Conservation (phyloP, 176 grass and related monocot genomes). For the Zea luxurians region DNA sequence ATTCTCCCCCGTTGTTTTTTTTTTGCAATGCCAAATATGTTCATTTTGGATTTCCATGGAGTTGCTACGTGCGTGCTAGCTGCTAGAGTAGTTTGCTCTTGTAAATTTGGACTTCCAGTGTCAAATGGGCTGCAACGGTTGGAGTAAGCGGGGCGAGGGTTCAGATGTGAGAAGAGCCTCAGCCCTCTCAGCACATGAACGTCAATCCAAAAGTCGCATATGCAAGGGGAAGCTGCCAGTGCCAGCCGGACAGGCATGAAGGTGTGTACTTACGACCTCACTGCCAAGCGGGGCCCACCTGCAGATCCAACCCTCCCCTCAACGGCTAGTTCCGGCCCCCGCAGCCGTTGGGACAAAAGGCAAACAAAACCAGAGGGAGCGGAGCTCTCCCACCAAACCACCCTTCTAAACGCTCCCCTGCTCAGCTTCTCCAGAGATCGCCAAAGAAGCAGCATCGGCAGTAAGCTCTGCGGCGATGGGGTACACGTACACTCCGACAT, state of each 20-base stretch:
- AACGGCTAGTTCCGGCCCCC: slow-evolving; percentile 51
- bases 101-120: not conserved
- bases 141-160: not conserved
- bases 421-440: slow-evolving; percentile 10
- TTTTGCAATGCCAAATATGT: not conserved
- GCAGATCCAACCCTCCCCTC: not conserved
- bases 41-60: not conserved
- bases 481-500: slow-evolving; percentile 80
- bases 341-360: slow-evolving; percentile 39
- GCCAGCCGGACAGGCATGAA: not conserved
- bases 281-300: not conserved
- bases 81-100: not conserved
- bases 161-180: not conserved
- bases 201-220: not conserved
- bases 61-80: not conserved
- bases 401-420: not conserved
- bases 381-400: not conserved
- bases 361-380: slow-evolving; percentile 17
- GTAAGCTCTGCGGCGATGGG: slow-evolving; percentile 40
- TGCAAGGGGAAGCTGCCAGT: not conserved
- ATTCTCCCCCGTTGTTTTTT: not conserved
- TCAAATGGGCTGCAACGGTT: not conserved
- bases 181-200: not conserved
- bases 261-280: not conserved
- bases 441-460: not conserved